A percentile compares a stretch with the other conserved stretches of the same genome.
Conservation (phyloP, 2,329 filamentous ascomycete genomes). For the Aspergillus jensenii region DNA sequence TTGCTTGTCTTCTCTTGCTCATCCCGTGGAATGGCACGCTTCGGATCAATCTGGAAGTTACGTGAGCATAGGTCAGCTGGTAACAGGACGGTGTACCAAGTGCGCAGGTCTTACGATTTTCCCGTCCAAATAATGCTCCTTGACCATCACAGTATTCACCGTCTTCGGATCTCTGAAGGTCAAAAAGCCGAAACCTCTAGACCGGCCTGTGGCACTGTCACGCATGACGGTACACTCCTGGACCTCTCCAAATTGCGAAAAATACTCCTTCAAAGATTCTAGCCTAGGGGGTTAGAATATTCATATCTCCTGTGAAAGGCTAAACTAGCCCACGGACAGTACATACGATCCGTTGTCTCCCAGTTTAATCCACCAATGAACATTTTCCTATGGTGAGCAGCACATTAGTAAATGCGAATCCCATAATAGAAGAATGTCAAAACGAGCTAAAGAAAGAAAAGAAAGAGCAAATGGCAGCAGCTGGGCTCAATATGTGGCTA, state of each 20-base stretch:
- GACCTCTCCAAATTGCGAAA: conserved; percentile 96
- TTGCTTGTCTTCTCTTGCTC: conserved; percentile 98
- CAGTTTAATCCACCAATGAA: conserved; percentile 98
- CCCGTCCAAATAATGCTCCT: conserved; percentile 95
- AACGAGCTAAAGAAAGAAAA: neutral
- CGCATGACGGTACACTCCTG: conserved; percentile 99
- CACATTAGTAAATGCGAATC: conserved; percentile 31
- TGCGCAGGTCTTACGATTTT: conserved; percentile 74
- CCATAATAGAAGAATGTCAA: neutral
- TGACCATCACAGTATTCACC: conserved; percentile 99
- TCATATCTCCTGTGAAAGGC: neutral
- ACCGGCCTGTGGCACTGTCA: conserved; percentile 88
- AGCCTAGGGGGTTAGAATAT: conserved; percentile 26
- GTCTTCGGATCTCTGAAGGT: conserved; percentile 98
- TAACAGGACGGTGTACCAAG: conserved; percentile 3
- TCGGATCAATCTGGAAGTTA: conserved; percentile 80
- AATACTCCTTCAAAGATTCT: conserved; percentile 98
- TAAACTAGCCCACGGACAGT: conserved; percentile 10
- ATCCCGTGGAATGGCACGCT: conserved; percentile 93
- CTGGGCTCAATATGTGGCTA: neutral
- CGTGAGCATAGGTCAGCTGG: neutral
- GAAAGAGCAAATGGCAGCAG: neutral
- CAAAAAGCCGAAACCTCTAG: conserved; percentile 93
- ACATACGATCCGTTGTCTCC: conserved; percentile 97
- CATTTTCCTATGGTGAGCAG: conserved; percentile 75